Evolutionary conservation across 208 protist species (phyloP).

Genomic region (Acanthamoeba divionensis): DNA sequence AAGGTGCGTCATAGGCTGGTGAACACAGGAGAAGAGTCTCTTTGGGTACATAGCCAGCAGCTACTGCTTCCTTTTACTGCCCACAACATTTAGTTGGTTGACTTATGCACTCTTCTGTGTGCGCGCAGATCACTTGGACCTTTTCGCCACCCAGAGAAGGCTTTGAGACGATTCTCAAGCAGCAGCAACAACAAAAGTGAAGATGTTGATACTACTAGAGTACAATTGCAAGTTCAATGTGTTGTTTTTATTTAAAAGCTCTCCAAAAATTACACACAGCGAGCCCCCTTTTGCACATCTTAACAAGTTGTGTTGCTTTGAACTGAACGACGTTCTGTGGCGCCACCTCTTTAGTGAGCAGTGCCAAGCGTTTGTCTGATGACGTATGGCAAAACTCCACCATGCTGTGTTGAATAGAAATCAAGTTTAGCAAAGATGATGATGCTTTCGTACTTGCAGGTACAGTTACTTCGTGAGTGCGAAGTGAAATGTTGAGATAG

Average conservation of each 20-base stretch:
- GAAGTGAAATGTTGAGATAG: not conserved
- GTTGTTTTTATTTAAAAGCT: not conserved
- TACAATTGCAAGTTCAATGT: too few species aligned
- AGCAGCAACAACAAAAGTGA: not conserved
- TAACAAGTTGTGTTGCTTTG: not conserved
- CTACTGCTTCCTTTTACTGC: not conserved
- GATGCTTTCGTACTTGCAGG: not conserved
- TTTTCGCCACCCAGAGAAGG: slow-evolving; percentile 34
- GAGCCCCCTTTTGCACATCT: not conserved
- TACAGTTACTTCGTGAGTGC: not conserved
- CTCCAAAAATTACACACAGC: not conserved
- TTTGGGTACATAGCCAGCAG: not conserved
- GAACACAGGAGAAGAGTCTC: slow-evolving; percentile 3
- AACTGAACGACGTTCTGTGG: not conserved
- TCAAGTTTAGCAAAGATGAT: not conserved
- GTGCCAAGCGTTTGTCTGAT: slow-evolving; percentile 78
- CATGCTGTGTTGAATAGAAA: slow-evolving; percentile 70
- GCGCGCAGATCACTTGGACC: slow-evolving; percentile 33
- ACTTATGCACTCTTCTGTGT: not conserved
- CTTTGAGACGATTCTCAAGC: slow-evolving; percentile 15
- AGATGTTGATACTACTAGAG: too few species aligned
- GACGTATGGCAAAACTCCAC: slow-evolving; percentile 92
- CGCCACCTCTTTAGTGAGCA: not conserved
- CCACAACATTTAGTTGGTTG: too few species aligned
- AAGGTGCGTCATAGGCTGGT: not conserved